A percentile compares a stretch with the other conserved stretches of the same genome.
Conservation (phyloP, 371 early-diverging fungal genomes). For the Mortierella sp. region DNA sequence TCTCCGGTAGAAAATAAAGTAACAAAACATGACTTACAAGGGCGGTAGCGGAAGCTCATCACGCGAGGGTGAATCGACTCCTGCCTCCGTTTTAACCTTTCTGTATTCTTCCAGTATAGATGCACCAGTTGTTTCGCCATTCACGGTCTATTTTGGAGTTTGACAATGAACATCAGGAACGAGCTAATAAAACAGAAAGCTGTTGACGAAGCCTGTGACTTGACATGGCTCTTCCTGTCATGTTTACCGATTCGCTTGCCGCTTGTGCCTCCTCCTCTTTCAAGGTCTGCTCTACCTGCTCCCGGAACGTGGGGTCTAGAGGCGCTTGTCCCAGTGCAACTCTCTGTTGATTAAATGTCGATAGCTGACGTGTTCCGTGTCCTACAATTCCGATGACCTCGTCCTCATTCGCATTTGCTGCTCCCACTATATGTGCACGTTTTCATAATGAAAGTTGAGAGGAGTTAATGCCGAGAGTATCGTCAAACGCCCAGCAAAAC, state of each 20-base stretch:
- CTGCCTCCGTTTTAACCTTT: conserved; percentile 59
- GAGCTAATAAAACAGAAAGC: neutral
- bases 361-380: conserved; percentile 80
- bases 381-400: conserved; percentile 84
- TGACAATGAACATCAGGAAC: neutral
- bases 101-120: conserved; percentile 59
- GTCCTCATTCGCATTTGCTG: conserved; percentile 57
- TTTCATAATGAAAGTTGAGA: too few relatives aligned
- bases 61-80: conserved; percentile 60
- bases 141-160: conserved; percentile 14
- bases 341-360: conserved; percentile 83
- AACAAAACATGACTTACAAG: conserved; percentile 75
- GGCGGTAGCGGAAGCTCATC: conserved; percentile 79
- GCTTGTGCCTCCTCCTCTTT: conserved; percentile 53
- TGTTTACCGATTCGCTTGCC: conserved; percentile 10
- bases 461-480: too few relatives aligned
- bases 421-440: conserved; percentile 12
- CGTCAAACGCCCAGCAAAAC: too few relatives aligned
- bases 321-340: conserved; percentile 72
- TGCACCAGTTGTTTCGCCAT: conserved; percentile 28
- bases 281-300: conserved; percentile 59
- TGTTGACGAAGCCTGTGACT: too few relatives aligned
- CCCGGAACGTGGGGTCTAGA: conserved; percentile 59
- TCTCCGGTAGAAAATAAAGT: too few relatives aligned
- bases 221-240: neutral